A percentile compares a stretch with the other conserved stretches of the same genome.
phyloP scores from a whole-genome alignment of 768 basidiomycete species.

The Coprinopsis cinerea region DNA sequence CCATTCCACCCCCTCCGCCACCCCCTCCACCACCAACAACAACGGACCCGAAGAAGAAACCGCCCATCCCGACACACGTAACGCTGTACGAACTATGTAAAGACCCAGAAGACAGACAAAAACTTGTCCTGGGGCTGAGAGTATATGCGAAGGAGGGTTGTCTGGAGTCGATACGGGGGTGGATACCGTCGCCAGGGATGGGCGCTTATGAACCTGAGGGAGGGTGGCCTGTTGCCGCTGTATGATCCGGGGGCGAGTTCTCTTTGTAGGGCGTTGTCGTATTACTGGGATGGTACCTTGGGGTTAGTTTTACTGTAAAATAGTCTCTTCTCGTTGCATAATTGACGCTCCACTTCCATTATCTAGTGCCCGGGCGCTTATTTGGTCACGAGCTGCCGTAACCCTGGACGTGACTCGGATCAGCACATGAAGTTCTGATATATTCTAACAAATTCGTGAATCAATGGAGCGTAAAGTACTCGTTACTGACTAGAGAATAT shows the following conservation, averaged over 20 bases:
- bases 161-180: background rate
- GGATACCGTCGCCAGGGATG: background rate
- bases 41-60: background rate
- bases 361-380: too few relatives aligned
- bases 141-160: background rate
- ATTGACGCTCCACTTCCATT: too few relatives aligned
- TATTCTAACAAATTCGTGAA: too few relatives aligned
- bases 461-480: too few relatives aligned
- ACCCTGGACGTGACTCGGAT: too few relatives aligned
- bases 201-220: background rate
- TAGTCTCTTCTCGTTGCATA: too few relatives aligned
- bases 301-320: background rate
- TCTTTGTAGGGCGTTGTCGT: background rate
- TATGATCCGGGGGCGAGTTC: background rate
- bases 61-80: background rate
- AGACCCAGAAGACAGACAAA: background rate
- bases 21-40: background rate
- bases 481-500: too few relatives aligned
- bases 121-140: background rate
- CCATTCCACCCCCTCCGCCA: background rate
- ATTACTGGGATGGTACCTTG: background rate
- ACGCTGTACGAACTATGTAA: background rate
- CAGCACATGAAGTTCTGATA: too few relatives aligned
- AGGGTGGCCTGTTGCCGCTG: background rate
- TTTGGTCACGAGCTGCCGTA: too few relatives aligned